Evolutionary conservation across 2,329 filamentous ascomycete species (phyloP), one percentile per base, ranked within the genome.

Genomic region (Cytospora chrysosperma): DNA sequence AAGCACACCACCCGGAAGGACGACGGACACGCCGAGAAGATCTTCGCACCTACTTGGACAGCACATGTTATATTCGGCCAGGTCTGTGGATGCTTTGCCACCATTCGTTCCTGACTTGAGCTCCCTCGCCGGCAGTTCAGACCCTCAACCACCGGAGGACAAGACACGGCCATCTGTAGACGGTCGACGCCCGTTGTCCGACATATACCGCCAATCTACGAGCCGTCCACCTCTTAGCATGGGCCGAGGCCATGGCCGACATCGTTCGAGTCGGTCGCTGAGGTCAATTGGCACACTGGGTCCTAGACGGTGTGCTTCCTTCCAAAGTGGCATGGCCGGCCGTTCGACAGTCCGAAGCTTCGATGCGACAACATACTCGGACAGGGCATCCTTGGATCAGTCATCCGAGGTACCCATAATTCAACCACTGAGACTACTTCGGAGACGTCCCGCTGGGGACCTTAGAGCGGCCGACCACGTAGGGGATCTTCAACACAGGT

Each of bases 361-460:
- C 60, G 85, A 88, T 70, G 86, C 85, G 5, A 86, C 81, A 0
- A 83, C 82, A 0, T 79, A 80, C 51, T 86, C 85, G 0, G 82
- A 77, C 47, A 74, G 69, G 6, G 88, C 85, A 1, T 76, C 81
- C 12, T 27, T 55, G 26, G 77, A 77, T 7, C 80, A 78, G 5
- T 71, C 78, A 4, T 80, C 80, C 0, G 79, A 79, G 8, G 77
- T 77, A 65, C 59, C 80, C 2, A 73, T 81, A 55, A 81, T 83
- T 1, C 76, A 77, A 24, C 85, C 86, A n/a, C 75, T 85, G 8
- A 84, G 88, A 52, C 81, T 88, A 50, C 81, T 95, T 66, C 83
- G 91, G 65, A 81, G 91, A 71, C 83, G 88, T 17, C 91, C 90
- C 8, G 91, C 91, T 55, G 90, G 91, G 37, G 87, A 94, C 72